These are phyloP conservation scores for Omphalotus guepiniiformis DNA, from an alignment of 768 basidiomycete genomes.

Conservation along the genomic window DNA sequence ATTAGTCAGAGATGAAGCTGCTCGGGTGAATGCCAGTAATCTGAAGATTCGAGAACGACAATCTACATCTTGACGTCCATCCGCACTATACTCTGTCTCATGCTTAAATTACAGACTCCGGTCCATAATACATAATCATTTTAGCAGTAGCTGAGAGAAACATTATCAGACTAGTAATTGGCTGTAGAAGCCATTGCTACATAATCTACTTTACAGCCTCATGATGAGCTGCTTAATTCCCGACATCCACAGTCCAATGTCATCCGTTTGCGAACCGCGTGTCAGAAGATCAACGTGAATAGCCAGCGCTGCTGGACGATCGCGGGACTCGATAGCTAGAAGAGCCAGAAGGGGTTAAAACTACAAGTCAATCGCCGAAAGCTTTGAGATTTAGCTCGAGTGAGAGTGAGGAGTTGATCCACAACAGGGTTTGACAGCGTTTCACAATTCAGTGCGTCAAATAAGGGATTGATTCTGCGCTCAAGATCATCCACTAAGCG, in stretches of 20 bases:
- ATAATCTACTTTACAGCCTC: slow-evolving; percentile 41
- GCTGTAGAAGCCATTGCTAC: too few relatives aligned
- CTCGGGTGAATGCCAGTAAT: slow-evolving; percentile 19
- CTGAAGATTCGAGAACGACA: too few relatives aligned
- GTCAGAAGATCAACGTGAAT: slow-evolving; percentile 88
- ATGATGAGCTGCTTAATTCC: slow-evolving; percentile 86
- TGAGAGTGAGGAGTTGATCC: slow-evolving; percentile 66
- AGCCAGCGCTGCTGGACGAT: slow-evolving; percentile 72
- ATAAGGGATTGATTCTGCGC: slow-evolving; percentile 77
- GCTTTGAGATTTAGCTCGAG: slow-evolving; percentile 51
- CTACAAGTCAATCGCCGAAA: not conserved
- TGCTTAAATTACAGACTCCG: too few relatives aligned
- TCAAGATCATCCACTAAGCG: slow-evolving; percentile 85
- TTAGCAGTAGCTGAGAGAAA: too few relatives aligned
- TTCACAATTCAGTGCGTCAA: slow-evolving; percentile 90
- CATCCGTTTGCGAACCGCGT: slow-evolving; percentile 71
- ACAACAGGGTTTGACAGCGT: slow-evolving; percentile 68
- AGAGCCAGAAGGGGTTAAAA: slow-evolving; percentile 2
- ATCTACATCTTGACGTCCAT: too few relatives aligned
- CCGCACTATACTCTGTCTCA: too few relatives aligned
- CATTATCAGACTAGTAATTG: too few relatives aligned
- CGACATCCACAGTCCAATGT: slow-evolving; percentile 85
- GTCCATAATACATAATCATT: too few relatives aligned
- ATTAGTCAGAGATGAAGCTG: slow-evolving; percentile 39
- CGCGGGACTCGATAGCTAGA: slow-evolving; percentile 75